These are phyloP conservation scores for Stevia rebaudiana DNA, from an alignment of 140 eudicot genomes.

Conservation along the genomic window DNA sequence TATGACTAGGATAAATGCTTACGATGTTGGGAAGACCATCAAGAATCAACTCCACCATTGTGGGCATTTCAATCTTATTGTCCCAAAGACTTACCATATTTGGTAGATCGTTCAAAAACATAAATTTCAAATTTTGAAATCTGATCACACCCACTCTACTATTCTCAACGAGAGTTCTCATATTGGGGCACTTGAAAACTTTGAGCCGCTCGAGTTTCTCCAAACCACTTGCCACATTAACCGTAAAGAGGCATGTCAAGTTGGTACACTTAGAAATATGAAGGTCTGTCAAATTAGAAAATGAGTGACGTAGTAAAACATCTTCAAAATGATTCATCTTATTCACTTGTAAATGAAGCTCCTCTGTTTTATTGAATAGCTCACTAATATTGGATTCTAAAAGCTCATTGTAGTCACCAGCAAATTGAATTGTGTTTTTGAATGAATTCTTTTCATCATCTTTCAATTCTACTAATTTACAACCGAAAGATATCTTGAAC, in stretches of 20 bases:
- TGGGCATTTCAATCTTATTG: not conserved
- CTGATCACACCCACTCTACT: not conserved
- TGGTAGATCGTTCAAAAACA: not conserved
- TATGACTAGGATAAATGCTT: not conserved
- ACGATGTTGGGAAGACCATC: not conserved
- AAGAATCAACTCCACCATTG: not conserved
- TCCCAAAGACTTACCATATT: not conserved
- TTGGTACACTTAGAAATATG: not conserved
- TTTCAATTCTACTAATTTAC: not conserved
- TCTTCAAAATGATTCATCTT: not conserved
- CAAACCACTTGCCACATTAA: not conserved
- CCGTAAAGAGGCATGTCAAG: not conserved
- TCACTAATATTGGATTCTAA: not conserved
- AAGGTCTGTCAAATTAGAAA: not conserved
- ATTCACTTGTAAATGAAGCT: not conserved
- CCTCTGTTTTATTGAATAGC: not conserved
- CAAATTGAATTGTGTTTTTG: not conserved
- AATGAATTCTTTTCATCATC: not conserved
- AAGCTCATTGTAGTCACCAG: not conserved
- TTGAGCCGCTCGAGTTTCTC: not conserved
- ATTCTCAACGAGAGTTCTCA: not conserved
- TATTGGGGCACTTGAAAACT: not conserved
- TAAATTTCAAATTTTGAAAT: not conserved
- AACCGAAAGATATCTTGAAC: slow-evolving; percentile 3
- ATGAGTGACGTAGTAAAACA: not conserved